These are phyloP conservation scores for Coniochaeta sp. DNA, from an alignment of 2,329 filamentous ascomycete genomes.

Conservation along the genomic window DNA sequence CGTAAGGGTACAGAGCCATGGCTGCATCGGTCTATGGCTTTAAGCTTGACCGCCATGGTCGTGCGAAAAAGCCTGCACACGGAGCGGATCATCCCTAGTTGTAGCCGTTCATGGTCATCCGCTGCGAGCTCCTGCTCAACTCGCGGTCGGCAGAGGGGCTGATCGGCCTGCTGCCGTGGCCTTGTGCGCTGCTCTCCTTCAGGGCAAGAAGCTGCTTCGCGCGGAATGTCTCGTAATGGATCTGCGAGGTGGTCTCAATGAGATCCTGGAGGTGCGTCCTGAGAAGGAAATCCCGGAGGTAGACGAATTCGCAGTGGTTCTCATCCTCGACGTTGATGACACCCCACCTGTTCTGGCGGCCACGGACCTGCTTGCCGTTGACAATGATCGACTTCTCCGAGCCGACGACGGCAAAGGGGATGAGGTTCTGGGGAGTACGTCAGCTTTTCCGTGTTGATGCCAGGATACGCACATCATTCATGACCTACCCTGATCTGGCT, in stretches of 20 bases:
- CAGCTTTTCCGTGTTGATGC: neutral
- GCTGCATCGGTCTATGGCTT: neutral
- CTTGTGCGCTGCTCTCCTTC: conserved; percentile 93
- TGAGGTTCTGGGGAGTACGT: conserved; percentile 59
- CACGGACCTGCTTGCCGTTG: conserved; percentile 93
- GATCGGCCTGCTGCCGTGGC: conserved; percentile 80
- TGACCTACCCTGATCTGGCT: conserved; percentile 82
- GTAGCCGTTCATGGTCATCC: conserved; percentile 99
- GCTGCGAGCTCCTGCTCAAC: conserved; percentile 92
- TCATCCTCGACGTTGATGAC: conserved; percentile 99
- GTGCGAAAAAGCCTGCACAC: neutral
- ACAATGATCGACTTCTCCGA: conserved; percentile 98
- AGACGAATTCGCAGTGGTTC: conserved; percentile 99
- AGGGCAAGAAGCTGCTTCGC: conserved; percentile 96
- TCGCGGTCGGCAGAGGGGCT: conserved; percentile 91
- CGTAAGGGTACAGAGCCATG: neutral
- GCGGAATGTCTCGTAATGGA: conserved; percentile 99
- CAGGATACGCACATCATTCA: neutral
- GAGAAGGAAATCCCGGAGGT: conserved; percentile 96
- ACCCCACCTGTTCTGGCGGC: conserved; percentile 98
- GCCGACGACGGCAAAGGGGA: conserved; percentile 95
- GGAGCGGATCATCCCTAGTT: conserved; percentile 33
- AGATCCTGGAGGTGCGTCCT: conserved; percentile 97
- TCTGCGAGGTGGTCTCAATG: conserved; percentile 98
- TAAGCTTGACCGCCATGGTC: neutral